Percentiles rank a stretch among this genome's conserved stretches.
These are phyloP conservation scores for Elongisporangium anandrum DNA, from an alignment of 352 stramenopile species.

Conservation along the genomic window DNA sequence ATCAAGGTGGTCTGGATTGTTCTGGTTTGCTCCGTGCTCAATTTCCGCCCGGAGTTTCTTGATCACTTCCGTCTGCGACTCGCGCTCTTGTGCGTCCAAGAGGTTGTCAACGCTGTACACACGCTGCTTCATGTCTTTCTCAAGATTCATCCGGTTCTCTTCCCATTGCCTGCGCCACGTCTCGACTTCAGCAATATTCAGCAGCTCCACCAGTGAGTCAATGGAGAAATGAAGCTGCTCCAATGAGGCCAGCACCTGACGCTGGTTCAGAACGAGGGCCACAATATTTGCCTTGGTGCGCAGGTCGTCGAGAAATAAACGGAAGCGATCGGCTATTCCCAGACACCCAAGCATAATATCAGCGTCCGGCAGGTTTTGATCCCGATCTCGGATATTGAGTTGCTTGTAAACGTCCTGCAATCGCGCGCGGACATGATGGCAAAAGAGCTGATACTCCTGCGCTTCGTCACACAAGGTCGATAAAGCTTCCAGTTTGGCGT, in stretches of 20 bases:
- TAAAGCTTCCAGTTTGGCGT: neutral
- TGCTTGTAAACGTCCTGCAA: neutral
- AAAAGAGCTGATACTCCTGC: neutral
- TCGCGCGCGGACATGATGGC: neutral
- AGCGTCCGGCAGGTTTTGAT: neutral
- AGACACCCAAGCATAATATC: neutral
- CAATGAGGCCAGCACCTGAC: neutral
- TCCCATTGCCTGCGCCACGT: neutral
- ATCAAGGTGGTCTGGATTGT: too few species aligned
- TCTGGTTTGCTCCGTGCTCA: too few species aligned
- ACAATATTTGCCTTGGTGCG: neutral
- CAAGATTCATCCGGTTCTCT: neutral
- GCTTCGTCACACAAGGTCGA: neutral
- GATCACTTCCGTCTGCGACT: too few species aligned
- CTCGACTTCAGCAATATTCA: neutral
- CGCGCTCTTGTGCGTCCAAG: too few species aligned
- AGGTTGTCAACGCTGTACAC: neutral
- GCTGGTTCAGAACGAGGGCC: neutral
- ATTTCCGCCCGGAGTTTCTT: too few species aligned
- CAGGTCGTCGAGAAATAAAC: neutral
- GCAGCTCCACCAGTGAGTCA: neutral
- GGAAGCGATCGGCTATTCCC: neutral
- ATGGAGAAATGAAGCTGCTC: neutral
- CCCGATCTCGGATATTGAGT: neutral
- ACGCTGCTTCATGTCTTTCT: neutral